These are phyloP conservation scores for Apiospora malaysiana DNA, from an alignment of 2,329 filamentous ascomycete species.

Conservation along the genomic window DNA sequence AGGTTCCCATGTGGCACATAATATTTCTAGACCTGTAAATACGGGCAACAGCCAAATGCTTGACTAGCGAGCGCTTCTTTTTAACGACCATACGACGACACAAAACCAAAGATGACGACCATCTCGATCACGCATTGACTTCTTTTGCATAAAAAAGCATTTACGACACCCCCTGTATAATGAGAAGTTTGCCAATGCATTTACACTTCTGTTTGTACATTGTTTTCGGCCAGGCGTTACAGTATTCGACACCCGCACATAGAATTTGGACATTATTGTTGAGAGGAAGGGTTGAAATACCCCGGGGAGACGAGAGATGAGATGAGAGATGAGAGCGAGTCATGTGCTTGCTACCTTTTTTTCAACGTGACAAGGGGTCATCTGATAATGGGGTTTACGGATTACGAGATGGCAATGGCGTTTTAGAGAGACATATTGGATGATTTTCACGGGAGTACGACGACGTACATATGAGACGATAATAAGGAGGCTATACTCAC, in stretches of 20 bases:
- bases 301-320: background rate
- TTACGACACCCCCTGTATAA: slow-evolving; percentile 17
- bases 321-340: background rate
- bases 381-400: background rate
- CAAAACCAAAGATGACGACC: background rate
- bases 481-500: background rate
- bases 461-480: background rate
- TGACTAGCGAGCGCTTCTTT: background rate
- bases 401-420: slow-evolving; percentile 9
- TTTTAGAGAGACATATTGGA: background rate
- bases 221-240: background rate
- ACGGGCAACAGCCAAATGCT: slow-evolving; percentile 26
- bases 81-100: background rate
- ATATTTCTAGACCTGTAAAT: slow-evolving; percentile 25
- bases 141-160: background rate
- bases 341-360: background rate
- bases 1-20: background rate
- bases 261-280: background rate
- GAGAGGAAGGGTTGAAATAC: background rate
- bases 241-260: background rate
- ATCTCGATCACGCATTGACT: background rate
- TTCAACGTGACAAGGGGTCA: background rate
- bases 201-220: slow-evolving; percentile 8
- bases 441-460: background rate
- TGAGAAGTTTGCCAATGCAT: background rate